Evolutionary conservation across 1,139 yeast species (phyloP).

Genomic region (Casaregolazyma suthepensis): DNA sequence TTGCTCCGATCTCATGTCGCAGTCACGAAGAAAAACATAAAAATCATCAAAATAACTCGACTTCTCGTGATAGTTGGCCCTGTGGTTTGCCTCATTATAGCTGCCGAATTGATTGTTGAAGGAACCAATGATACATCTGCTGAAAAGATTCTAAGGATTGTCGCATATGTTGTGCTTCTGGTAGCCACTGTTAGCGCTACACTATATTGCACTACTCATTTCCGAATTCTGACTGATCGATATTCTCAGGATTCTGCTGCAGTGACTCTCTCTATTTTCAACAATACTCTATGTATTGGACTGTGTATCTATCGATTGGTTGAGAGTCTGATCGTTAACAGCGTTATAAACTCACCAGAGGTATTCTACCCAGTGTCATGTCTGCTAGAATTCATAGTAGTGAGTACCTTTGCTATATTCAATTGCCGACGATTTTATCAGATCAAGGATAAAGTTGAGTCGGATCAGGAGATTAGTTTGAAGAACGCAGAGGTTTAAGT

Average conservation of each 20-base stretch:
- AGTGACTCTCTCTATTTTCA: not conserved
- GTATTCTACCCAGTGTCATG: slow-evolving; percentile 7
- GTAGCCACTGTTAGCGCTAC: not conserved
- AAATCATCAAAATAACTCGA: not conserved
- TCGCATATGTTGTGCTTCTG: not conserved
- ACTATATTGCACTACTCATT: not conserved
- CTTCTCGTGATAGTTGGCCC: not conserved
- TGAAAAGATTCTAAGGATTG: not conserved
- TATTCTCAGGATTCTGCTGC: not conserved
- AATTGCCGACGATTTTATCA: not conserved
- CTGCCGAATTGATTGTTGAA: not conserved
- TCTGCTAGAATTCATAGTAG: slow-evolving; percentile 1
- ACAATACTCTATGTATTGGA: not conserved
- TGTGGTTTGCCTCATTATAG: not conserved
- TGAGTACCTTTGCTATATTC: not conserved
- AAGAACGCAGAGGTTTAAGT: not conserved
- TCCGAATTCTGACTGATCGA: not conserved
- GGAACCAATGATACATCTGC: not conserved
- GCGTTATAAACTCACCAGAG: not conserved
- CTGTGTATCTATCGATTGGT: slow-evolving; percentile 1
- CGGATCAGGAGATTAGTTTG: not conserved
- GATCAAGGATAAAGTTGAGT: not conserved
- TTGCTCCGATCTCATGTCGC: not conserved
- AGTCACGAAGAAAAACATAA: not conserved
- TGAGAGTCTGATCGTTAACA: not conserved